Evolutionary conservation across 768 basidiomycete species (phyloP).

Genomic region (Leccinellum luteum): DNA sequence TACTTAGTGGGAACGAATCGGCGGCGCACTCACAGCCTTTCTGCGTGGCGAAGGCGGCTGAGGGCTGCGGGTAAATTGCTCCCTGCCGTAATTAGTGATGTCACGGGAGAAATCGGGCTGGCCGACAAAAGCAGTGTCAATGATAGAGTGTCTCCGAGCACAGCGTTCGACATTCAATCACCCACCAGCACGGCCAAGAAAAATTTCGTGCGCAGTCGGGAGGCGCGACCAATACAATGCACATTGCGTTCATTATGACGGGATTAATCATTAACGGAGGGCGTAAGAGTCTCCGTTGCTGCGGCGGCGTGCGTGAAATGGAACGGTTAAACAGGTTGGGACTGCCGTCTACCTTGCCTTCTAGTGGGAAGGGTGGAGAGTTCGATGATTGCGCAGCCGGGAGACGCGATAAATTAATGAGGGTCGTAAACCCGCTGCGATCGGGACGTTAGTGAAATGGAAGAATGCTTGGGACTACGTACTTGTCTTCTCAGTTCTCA

Average conservation of each 20-base stretch:
- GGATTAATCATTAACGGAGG: no score
- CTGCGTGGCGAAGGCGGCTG: neutral
- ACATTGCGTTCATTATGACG: neutral
- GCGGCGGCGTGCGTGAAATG: neutral
- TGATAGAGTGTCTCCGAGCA: no score
- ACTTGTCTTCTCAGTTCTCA: neutral
- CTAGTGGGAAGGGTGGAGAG: neutral
- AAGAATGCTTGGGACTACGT: neutral
- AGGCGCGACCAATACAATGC: neutral
- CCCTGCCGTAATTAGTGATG: slow-evolving; percentile 14
- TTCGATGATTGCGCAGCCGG: neutral
- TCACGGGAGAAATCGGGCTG: neutral
- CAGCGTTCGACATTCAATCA: slow-evolving; percentile 4
- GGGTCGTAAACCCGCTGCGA: neutral
- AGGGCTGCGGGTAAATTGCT: neutral
- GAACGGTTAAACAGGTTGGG: neutral
- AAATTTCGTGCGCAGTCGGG: slow-evolving; percentile 9
- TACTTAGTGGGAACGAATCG: neutral
- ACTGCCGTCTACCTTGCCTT: neutral
- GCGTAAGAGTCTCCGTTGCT: neutral
- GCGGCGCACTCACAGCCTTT: slow-evolving; percentile 13
- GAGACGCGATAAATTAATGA: neutral
- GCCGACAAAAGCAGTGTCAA: neutral
- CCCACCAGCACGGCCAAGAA: neutral
- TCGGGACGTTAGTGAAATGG: neutral